These are phyloP conservation scores for Fusarium multiceps DNA, from an alignment of 2,329 filamentous ascomycete genomes.

Conservation along the genomic window DNA sequence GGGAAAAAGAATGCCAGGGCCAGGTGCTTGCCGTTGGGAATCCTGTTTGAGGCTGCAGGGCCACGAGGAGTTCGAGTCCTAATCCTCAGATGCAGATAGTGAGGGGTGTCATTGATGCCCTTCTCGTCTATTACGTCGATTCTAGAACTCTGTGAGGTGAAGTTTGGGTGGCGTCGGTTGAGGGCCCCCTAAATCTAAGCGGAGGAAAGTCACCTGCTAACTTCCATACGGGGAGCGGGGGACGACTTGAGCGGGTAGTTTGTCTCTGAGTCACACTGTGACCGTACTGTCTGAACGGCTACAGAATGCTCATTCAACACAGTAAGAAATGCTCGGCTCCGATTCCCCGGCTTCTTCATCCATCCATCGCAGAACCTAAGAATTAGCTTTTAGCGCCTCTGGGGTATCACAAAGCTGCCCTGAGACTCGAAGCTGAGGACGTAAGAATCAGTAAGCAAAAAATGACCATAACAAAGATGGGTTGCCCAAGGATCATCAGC, in stretches of 20 bases:
- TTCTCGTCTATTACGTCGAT: slow-evolving; percentile 5
- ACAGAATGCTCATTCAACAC: accelerated
- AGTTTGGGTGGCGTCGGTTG: slow-evolving; percentile 22
- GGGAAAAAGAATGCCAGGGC: slow-evolving; percentile 39
- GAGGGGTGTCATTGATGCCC: slow-evolving; percentile 7
- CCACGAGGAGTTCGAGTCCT: slow-evolving; percentile 2
- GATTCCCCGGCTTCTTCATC: slow-evolving; percentile 7
- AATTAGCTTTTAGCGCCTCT: background rate
- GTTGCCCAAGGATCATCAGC: background rate
- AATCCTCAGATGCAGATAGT: background rate
- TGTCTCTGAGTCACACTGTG: background rate
- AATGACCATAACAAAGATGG: background rate
- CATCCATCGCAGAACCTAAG: slow-evolving; percentile 10
- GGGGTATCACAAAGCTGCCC: background rate
- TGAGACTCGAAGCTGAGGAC: background rate
- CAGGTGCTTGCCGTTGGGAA: slow-evolving; percentile 33
- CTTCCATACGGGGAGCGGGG: slow-evolving; percentile 14
- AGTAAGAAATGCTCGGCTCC: slow-evolving; percentile 3
- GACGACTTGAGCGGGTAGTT: slow-evolving; percentile 2
- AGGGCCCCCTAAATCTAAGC: slow-evolving; percentile 20
- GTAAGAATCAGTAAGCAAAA: background rate
- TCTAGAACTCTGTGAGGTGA: slow-evolving; percentile 24
- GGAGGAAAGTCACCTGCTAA: slow-evolving; percentile 35
- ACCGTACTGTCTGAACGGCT: accelerated
- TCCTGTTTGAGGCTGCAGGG: slow-evolving; percentile 34